A percentile compares a stretch with the other conserved stretches of the same genome.
These are phyloP conservation scores for Chaetoceros muelleri DNA, from an alignment of 108 stramenopile genomes.

Conservation along the genomic window DNA sequence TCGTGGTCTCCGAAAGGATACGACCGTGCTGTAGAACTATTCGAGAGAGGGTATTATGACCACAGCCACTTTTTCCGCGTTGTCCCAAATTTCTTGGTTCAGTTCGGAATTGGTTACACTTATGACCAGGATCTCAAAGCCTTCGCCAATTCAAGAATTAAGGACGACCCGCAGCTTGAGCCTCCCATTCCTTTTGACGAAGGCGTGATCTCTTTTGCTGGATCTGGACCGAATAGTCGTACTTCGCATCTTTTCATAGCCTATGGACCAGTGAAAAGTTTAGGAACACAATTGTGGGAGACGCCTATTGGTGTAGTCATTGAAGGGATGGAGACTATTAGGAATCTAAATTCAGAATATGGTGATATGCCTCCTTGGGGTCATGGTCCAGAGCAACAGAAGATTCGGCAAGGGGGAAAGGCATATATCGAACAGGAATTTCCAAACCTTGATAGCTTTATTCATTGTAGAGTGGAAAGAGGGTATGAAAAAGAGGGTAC, in stretches of 20 bases:
- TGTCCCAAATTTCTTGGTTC: constrained; percentile 76
- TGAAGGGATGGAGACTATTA: constrained; percentile 41
- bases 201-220: constrained; percentile 57
- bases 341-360: constrained; percentile 53
- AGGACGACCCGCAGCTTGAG: constrained; percentile 44
- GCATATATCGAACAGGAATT: constrained; percentile 56
- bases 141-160: constrained; percentile 19
- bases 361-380: constrained; percentile 81
- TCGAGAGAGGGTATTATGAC: constrained; percentile 73
- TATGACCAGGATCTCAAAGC: constrained; percentile 30
- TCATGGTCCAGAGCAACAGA: constrained; percentile 51
- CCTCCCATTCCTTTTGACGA: constrained; percentile 46
- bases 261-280: constrained; percentile 29
- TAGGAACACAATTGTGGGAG: constrained; percentile 67
- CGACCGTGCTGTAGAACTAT: constrained; percentile 72
- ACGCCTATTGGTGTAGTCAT: constrained; percentile 72
- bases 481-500: too few species aligned
- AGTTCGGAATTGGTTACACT: constrained; percentile 81
- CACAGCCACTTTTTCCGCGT: constrained; percentile 71
- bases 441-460: constrained; percentile 46
- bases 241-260: constrained; percentile 75
- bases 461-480: constrained; percentile 6
- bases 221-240: constrained; percentile 56
- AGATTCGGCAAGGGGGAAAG: constrained; percentile 39
- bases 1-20: constrained; percentile 90